phyloP scores from a whole-genome alignment of 495 filamentous ascomycete species.

The Thermothielavioides terrestris region DNA sequence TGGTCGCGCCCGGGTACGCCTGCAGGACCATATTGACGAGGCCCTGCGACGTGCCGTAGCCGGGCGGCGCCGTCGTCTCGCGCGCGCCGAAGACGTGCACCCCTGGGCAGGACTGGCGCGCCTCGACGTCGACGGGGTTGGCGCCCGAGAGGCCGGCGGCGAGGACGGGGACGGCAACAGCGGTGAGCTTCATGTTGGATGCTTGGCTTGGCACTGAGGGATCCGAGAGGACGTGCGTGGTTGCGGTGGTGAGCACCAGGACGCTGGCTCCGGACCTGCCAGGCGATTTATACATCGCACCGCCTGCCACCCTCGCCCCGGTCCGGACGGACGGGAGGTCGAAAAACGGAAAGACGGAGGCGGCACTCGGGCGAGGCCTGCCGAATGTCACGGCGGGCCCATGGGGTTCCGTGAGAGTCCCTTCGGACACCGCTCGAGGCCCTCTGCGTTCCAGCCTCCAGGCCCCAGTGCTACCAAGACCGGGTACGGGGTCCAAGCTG shows the following conservation, averaged over 20 bases:
- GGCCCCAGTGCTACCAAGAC: background rate
- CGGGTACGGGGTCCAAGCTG: background rate
- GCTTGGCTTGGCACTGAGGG: background rate
- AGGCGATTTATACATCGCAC: background rate
- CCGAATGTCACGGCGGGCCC: background rate
- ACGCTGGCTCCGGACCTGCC: background rate
- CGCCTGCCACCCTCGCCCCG: background rate
- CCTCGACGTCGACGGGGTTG: conserved; percentile 14
- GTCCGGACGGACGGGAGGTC: conserved; percentile 4
- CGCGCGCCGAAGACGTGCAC: conserved; percentile 57
- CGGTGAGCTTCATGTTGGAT: conserved; percentile 19
- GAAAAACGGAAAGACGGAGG: conserved; percentile 1
- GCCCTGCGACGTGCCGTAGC: conserved; percentile 44
- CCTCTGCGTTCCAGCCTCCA: background rate
- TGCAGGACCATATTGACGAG: conserved; percentile 47
- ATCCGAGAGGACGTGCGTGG: background rate
- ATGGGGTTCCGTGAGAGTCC: background rate
- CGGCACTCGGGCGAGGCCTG: background rate
- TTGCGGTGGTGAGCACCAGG: background rate
- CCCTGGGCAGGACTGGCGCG: conserved; percentile 37
- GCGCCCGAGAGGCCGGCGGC: conserved; percentile 17
- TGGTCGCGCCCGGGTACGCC: conserved; percentile 45
- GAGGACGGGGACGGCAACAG: conserved; percentile 17
- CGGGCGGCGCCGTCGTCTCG: conserved; percentile 50
- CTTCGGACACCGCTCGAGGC: background rate